These are phyloP conservation scores for Epichloe amarillans DNA, from an alignment of 2,329 filamentous ascomycete genomes.

Conservation along the genomic window DNA sequence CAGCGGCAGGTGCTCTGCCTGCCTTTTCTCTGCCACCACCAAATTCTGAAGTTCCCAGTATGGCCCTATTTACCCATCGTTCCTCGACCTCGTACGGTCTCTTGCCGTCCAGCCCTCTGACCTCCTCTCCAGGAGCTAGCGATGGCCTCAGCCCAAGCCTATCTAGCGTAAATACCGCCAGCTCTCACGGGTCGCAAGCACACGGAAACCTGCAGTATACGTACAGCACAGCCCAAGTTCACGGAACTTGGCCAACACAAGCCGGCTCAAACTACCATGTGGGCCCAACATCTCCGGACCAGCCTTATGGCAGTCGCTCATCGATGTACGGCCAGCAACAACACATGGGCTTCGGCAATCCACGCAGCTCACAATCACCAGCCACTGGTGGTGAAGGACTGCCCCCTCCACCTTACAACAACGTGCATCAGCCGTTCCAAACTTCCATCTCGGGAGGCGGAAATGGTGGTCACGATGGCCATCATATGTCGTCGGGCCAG, in stretches of 20 bases:
- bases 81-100: slow-evolving; percentile 15
- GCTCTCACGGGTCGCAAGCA: slow-evolving; percentile 43
- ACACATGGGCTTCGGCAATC: slow-evolving; percentile 26
- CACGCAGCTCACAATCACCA: slow-evolving; percentile 31
- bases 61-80: slow-evolving; percentile 12
- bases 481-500: slow-evolving; percentile 19
- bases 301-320: slow-evolving; percentile 15
- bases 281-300: slow-evolving; percentile 27
- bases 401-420: slow-evolving; percentile 54
- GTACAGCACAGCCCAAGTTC: slow-evolving; percentile 36
- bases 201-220: slow-evolving; percentile 32
- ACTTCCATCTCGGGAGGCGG: slow-evolving; percentile 39
- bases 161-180: slow-evolving; percentile 46
- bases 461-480: slow-evolving; percentile 22
- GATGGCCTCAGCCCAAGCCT: slow-evolving; percentile 51
- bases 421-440: slow-evolving; percentile 52
- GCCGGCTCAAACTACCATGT: slow-evolving; percentile 37
- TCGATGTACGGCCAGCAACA: slow-evolving; percentile 35
- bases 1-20: slow-evolving; percentile 20
- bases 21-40: slow-evolving; percentile 23
- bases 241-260: slow-evolving; percentile 46
- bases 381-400: slow-evolving; percentile 45
- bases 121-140: slow-evolving; percentile 32
- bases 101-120: slow-evolving; percentile 18
- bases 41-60: slow-evolving; percentile 24